phyloP scores from a whole-genome alignment of 75 land plant species.

The Pinus albicaulis region DNA sequence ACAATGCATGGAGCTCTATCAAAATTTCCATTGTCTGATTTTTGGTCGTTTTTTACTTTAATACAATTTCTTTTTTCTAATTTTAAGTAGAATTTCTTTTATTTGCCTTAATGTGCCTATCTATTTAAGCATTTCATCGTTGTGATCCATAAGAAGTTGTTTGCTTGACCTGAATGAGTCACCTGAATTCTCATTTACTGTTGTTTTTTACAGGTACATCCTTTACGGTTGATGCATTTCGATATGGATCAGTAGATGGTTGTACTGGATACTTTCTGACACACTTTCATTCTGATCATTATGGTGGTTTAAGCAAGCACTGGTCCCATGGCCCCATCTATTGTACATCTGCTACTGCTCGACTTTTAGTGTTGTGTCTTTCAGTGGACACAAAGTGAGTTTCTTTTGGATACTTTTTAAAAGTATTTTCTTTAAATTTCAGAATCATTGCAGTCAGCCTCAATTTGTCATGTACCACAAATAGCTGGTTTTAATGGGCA shows the following conservation, averaged over 20 bases:
- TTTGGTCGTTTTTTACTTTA: too few species aligned
- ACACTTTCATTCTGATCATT: slow-evolving; percentile 76
- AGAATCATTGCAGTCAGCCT: too few species aligned
- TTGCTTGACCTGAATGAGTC: neutral
- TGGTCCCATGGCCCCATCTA: slow-evolving; percentile 75
- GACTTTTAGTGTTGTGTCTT: slow-evolving; percentile 46
- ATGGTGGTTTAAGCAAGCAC: slow-evolving; percentile 57
- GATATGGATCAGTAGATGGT: slow-evolving; percentile 56
- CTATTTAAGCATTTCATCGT: neutral
- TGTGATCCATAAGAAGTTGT: neutral
- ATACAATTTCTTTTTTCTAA: too few species aligned
- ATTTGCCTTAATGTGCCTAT: neutral
- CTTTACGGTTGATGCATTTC: slow-evolving; percentile 74
- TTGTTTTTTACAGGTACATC: slow-evolving; percentile 39
- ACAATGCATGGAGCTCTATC: too few species aligned
- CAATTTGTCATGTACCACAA: too few species aligned
- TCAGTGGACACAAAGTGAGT: slow-evolving; percentile 43
- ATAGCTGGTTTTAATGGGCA: too few species aligned
- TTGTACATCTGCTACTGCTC: slow-evolving; percentile 68
- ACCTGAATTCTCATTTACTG: neutral
- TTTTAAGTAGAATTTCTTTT: too few species aligned
- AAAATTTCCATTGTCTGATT: too few species aligned
- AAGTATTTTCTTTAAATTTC: too few species aligned
- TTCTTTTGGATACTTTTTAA: neutral
- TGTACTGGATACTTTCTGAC: slow-evolving; percentile 69